Percentiles rank a stretch among this genome's conserved stretches.
Conservation (phyloP, 225 moss, liverwort and hornwort genomes). For the Neckera pumila region DNA sequence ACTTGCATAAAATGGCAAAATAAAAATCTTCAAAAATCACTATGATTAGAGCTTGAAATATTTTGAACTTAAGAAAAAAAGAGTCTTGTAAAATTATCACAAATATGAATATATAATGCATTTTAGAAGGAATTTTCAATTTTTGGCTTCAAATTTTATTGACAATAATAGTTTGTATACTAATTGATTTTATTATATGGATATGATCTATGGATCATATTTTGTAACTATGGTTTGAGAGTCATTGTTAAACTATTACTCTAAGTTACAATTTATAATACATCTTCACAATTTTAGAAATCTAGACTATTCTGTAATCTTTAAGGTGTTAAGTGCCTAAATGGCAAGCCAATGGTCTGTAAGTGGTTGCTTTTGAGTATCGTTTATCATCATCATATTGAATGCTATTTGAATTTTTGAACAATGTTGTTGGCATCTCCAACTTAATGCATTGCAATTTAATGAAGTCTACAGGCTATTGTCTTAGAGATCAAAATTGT, state of each 20-base stretch:
- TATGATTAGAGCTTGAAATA: neutral
- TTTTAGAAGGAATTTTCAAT: neutral
- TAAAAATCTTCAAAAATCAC: neutral
- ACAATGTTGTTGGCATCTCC: neutral
- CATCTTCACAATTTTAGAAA: neutral
- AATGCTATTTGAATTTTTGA: neutral
- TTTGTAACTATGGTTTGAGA: neutral
- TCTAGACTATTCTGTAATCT: rapidly evolving
- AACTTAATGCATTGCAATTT: neutral
- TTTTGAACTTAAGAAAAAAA: neutral
- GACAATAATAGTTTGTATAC: neutral
- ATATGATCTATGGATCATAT: neutral
- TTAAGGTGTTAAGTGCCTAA: no score
- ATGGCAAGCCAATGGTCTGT: no score
- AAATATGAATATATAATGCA: neutral
- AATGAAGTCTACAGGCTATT: neutral
- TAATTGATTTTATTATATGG: neutral
- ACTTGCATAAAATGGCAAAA: neutral
- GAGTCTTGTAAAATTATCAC: neutral
- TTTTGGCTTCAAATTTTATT: neutral
- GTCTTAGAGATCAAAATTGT: neutral
- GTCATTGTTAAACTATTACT: neutral
- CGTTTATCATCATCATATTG: neutral
- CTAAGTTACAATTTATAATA: neutral
- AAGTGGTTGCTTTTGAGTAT: no score